Percentiles rank a stretch among this genome's conserved stretches.
phyloP scores from a whole-genome alignment of 305 asterid genomes.

The Fraxinus albicans region DNA sequence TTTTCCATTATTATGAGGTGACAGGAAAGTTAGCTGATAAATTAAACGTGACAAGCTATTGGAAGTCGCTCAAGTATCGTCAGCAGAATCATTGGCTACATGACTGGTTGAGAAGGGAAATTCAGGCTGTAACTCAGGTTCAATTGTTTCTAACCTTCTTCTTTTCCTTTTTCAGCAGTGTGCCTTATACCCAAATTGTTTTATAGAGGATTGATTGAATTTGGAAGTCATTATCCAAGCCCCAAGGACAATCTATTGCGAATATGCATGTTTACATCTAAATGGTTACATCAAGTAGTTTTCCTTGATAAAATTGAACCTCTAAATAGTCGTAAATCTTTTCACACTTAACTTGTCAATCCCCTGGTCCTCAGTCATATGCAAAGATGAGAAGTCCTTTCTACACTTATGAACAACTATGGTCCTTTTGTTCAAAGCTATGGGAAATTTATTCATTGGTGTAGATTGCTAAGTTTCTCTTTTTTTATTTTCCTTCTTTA shows the following conservation, averaged over 20 bases:
- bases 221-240: not conserved
- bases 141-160: not conserved
- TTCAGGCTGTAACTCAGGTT: constrained; percentile 81
- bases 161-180: not conserved
- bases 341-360: not conserved
- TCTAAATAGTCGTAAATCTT: not conserved
- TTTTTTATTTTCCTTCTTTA: not conserved
- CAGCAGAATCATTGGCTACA: constrained; percentile 54
- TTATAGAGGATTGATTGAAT: not conserved
- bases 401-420: not conserved
- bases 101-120: constrained; percentile 73
- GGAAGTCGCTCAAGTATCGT: constrained; percentile 66
- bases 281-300: not conserved
- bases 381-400: not conserved
- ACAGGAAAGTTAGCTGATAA: constrained; percentile 52
- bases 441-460: not conserved
- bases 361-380: not conserved
- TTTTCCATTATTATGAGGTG: constrained; percentile 7
- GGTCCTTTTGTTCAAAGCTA: not conserved
- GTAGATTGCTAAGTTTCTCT: not conserved
- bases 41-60: constrained; percentile 44
- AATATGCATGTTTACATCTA: not conserved
- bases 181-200: not conserved
- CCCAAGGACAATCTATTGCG: not conserved
- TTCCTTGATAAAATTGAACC: not conserved